Conservation (phyloP, 83 land plant genomes). For the Isoetes engelmannii region DNA sequence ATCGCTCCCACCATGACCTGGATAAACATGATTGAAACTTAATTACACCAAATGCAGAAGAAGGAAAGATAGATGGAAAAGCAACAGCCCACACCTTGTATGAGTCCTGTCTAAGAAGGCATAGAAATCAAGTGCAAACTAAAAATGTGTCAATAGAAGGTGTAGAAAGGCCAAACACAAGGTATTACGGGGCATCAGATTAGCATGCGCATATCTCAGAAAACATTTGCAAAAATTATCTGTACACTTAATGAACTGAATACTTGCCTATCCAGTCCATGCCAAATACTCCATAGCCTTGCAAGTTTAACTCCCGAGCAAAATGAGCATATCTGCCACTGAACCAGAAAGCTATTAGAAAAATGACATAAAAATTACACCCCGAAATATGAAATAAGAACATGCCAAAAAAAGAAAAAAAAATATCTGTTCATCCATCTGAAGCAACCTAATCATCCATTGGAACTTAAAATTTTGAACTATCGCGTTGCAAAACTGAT, state of each 20-base stretch:
- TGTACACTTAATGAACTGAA: neutral
- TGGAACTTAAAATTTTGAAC: neutral
- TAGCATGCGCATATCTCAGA: too few species aligned
- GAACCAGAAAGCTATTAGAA: slow-evolving; percentile 12
- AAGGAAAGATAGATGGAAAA: neutral
- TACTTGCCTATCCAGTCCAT: slow-evolving; percentile 97
- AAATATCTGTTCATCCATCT: slow-evolving; percentile 1
- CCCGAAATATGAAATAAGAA: neutral
- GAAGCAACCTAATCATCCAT: neutral
- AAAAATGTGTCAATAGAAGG: neutral
- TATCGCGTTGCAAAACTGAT: neutral
- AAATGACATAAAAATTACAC: neutral
- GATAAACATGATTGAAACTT: slow-evolving; percentile 5
- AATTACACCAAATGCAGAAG: neutral
- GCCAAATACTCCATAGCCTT: slow-evolving; percentile 83
- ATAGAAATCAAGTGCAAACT: neutral
- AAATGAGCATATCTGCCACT: slow-evolving; percentile 94
- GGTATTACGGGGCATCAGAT: neutral
- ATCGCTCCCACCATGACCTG: slow-evolving; percentile 99
- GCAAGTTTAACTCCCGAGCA: slow-evolving; percentile 62
- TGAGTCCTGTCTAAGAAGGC: neutral
- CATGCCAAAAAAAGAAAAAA: slow-evolving; percentile 4
- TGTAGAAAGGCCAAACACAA: neutral
- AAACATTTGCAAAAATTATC: too few species aligned
- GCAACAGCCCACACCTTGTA: too few species aligned